Percentiles rank a stretch among this genome's conserved stretches.
phyloP scores from a whole-genome alignment of 2,329 filamentous ascomycete species.

The Colletotrichum ledebouriae region DNA sequence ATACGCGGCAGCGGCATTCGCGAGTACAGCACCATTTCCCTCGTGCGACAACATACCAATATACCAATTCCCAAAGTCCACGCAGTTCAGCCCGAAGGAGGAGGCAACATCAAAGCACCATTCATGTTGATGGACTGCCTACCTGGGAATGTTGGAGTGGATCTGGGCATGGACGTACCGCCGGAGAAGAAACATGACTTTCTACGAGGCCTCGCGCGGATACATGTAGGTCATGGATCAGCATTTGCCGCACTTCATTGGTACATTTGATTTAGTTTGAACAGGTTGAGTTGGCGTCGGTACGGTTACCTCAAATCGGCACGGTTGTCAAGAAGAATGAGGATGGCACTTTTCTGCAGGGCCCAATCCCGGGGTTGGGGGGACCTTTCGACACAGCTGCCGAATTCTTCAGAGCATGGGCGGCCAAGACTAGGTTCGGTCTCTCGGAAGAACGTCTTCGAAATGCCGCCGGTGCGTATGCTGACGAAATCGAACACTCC shows the following conservation, averaged over 20 bases:
- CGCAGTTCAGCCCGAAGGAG: constrained; percentile 1
- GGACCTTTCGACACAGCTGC: constrained; percentile 16
- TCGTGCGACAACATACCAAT: constrained; percentile 9
- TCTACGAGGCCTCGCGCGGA: constrained; percentile 1
- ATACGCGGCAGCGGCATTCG: not conserved
- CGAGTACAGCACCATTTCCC: constrained; percentile 21
- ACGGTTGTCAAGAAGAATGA: constrained; percentile 17
- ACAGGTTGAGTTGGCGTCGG: constrained; percentile 8
- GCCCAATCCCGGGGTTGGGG: constrained; percentile 11
- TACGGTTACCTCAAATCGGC: constrained; percentile 17
- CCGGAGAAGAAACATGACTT: constrained; percentile 4
- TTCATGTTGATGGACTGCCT: constrained; percentile 26
- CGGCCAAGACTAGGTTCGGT: constrained; percentile 15
- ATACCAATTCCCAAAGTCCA: constrained; percentile 15
- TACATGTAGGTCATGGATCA: constrained; percentile 2
- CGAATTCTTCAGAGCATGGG: constrained; percentile 20
- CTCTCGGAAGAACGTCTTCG: not conserved
- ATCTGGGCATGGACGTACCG: constrained; percentile 13
- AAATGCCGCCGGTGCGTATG: constrained; percentile 7
- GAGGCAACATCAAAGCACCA: not conserved
- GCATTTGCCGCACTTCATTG: not conserved
- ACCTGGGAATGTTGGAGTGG: constrained; percentile 19
- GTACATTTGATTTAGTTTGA: not conserved
- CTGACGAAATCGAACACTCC: constrained; percentile 14
- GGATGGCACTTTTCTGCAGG: constrained; percentile 8